These are phyloP conservation scores for Theobroma grandiflorum DNA, from an alignment of 441 rosid genomes.

Conservation along the genomic window DNA sequence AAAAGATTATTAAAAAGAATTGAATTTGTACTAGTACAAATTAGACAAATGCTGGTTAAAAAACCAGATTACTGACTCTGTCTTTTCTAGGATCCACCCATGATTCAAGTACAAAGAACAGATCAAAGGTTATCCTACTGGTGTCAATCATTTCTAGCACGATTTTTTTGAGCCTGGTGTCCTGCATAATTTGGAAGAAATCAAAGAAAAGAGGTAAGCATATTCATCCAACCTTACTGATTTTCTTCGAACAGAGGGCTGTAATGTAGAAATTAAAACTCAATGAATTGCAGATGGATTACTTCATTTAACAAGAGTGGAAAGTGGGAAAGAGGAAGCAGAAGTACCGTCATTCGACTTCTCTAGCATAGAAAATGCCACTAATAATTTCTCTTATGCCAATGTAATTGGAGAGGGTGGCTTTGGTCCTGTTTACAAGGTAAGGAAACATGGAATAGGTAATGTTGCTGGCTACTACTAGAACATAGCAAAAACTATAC, in stretches of 20 bases:
- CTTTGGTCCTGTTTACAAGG: slow-evolving; percentile 49
- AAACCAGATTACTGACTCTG: neutral
- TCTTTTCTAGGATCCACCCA: slow-evolving; percentile 11
- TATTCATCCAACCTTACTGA: slow-evolving; percentile 5
- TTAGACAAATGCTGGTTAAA: too few relatives aligned
- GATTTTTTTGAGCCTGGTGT: neutral
- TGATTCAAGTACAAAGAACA: neutral
- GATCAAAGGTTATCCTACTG: neutral
- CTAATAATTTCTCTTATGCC: slow-evolving; percentile 34
- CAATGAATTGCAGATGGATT: slow-evolving; percentile 6
- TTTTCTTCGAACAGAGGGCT: neutral
- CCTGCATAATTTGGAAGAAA: slow-evolving; percentile 21
- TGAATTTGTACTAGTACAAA: too few relatives aligned
- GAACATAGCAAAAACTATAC: neutral
- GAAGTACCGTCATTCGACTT: slow-evolving; percentile 43
- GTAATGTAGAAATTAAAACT: neutral
- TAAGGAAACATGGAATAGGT: neutral
- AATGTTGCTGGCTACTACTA: neutral
- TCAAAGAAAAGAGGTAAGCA: slow-evolving; percentile 20
- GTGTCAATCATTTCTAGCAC: slow-evolving; percentile 2
- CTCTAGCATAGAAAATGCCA: slow-evolving; percentile 25
- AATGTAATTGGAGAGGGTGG: slow-evolving; percentile 45
- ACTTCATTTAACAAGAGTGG: neutral
- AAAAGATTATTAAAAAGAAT: too few relatives aligned
- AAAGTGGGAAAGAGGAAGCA: slow-evolving; percentile 24